Percentiles rank a stretch among this genome's conserved stretches.
Conservation (phyloP, 257 asterid genomes). For the Nicotiana noctiflora region DNA sequence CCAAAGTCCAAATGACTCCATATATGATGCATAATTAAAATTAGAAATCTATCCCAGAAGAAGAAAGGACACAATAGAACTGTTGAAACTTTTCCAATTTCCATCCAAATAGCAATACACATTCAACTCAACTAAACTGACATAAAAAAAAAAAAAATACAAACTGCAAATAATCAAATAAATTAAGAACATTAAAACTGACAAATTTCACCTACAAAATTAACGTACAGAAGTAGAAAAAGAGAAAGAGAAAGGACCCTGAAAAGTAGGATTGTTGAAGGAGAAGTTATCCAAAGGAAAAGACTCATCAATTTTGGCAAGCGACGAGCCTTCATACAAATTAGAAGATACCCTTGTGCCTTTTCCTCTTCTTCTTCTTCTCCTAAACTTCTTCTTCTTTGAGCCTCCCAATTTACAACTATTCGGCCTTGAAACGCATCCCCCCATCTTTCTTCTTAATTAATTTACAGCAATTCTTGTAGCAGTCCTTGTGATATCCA, state of each 20-base stretch:
- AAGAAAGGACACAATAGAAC: no score
- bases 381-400: conserved; percentile 27
- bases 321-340: conserved; percentile 39
- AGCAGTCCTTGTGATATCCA: no score
- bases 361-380: conserved; percentile 36
- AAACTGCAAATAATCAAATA: background rate
- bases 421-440: conserved; percentile 67
- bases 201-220: no score
- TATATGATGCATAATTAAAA: no score
- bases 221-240: no score
- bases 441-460: conserved; percentile 38
- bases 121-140: background rate
- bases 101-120: no score
- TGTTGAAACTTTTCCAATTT: background rate
- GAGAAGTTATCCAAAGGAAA: conserved; percentile 46
- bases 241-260: conserved; percentile 28
- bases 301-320: conserved; percentile 48
- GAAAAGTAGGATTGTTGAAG: conserved; percentile 41
- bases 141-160: background rate
- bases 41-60: no score
- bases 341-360: conserved; percentile 27
- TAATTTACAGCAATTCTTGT: background rate
- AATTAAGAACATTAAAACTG: no score
- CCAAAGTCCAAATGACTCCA: background rate
- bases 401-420: conserved; percentile 28